Conservation (phyloP, 805 yeast species). For the Saturnispora diversa region DNA sequence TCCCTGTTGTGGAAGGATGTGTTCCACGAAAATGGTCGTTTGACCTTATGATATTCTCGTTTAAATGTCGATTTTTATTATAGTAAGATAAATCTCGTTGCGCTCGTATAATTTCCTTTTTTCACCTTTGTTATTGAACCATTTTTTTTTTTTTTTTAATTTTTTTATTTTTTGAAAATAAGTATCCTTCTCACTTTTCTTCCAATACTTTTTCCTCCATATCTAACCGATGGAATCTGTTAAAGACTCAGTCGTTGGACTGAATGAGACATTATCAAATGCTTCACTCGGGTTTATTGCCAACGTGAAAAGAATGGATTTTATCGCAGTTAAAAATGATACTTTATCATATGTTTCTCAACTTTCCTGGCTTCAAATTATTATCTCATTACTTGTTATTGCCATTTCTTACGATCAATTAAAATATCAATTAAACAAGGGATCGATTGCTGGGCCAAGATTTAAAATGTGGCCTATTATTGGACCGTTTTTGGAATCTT, state of each 20-base stretch:
- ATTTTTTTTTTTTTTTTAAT: conserved; percentile 11
- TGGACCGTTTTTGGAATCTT: conserved; percentile 90
- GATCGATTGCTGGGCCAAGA: conserved; percentile 82
- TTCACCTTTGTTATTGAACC: conserved; percentile 5
- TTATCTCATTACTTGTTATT: conserved; percentile 39
- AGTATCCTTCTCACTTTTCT: too few species aligned
- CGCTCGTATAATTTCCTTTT: conserved; percentile 14
- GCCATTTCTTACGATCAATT: conserved; percentile 63
- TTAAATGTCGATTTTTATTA: not conserved
- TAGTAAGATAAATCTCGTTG: conserved; percentile 3
- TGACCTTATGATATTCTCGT: not conserved
- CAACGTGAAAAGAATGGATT: not conserved
- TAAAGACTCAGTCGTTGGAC: conserved; percentile 16
- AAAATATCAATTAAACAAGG: conserved; percentile 73
- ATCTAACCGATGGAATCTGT: conserved; percentile 16
- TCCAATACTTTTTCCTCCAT: not conserved
- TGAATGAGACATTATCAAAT: conserved; percentile 2
- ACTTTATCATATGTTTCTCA: not conserved
- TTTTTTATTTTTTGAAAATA: too few species aligned
- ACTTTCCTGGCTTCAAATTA: conserved; percentile 46
- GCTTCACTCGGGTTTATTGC: not conserved
- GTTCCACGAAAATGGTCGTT: not conserved
- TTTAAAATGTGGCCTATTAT: conserved; percentile 89
- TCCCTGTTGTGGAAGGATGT: conserved; percentile 22
- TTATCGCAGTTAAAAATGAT: not conserved